These are phyloP conservation scores for Lactarius vividus DNA, from an alignment of 768 basidiomycete species.

Conservation along the genomic window DNA sequence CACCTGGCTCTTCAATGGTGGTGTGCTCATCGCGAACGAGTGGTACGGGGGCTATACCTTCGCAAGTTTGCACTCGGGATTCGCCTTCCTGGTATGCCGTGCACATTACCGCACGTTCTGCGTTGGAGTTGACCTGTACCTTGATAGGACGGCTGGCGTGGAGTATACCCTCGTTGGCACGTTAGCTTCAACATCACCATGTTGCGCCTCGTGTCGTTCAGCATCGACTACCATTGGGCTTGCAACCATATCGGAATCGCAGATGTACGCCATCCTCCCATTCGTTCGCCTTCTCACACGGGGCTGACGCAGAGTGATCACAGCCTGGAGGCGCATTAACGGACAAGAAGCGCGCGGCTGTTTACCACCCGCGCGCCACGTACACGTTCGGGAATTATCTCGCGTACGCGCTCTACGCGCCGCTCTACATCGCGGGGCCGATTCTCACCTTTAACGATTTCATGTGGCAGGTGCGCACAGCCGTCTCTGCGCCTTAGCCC, in stretches of 20 bases:
- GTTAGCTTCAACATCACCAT: constrained; percentile 95
- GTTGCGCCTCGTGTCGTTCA: constrained; percentile 89
- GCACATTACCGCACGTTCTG: too few relatives aligned
- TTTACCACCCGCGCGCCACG: constrained; percentile 51
- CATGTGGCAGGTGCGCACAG: constrained; percentile 71
- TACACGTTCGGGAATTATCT: constrained; percentile 76
- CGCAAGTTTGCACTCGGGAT: constrained; percentile 48
- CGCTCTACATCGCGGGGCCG: constrained; percentile 93
- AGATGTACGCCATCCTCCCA: constrained; percentile 38
- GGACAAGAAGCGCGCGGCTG: constrained; percentile 59
- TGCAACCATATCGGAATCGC: constrained; percentile 39
- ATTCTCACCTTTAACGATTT: constrained; percentile 97
- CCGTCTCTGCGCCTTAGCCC: background rate
- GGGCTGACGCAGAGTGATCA: background rate
- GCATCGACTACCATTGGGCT: constrained; percentile 92
- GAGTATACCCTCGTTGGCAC: constrained; percentile 90
- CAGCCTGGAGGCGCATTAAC: constrained; percentile 36
- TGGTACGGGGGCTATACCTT: constrained; percentile 71
- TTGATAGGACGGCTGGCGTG: constrained; percentile 60
- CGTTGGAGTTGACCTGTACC: background rate
- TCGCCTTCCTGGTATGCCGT: constrained; percentile 61
- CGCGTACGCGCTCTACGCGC: constrained; percentile 86
- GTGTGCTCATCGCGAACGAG: constrained; percentile 76
- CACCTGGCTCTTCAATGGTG: constrained; percentile 78
- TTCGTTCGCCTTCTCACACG: constrained; percentile 4